Evolutionary conservation across 2,329 filamentous ascomycete species (phyloP), one percentile per base, ranked within the genome.

Genomic region (Thermothelomyces thermophilus): DNA sequence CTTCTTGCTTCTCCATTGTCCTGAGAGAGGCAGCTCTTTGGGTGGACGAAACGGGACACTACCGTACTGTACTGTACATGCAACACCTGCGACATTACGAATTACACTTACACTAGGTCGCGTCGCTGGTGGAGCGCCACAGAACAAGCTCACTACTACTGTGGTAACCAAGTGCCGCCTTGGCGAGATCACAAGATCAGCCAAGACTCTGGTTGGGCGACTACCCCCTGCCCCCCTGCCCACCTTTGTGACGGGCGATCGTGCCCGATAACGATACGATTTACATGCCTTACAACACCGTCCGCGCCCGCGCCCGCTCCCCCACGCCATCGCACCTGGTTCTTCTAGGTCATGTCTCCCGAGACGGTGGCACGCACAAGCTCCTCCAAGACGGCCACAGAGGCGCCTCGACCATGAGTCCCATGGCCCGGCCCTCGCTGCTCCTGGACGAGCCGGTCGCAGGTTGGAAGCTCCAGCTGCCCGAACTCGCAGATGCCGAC

Each of bases 401-500:
- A 44, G 34, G 45, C 36, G 40, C 48, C 40, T 26, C 41, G 41
- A 37, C 43, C 43, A 37, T 42, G 44, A 41, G 55, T 39, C 54
- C 58, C 50, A 59, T 62, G 55, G 53, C 58, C 43, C 52, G 55
- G 30, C 46, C 41, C 28, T 52, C 51, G 28, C 49, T 48, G 43
- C 49, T 49, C 22, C 55, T 56, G 16, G 48, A 50, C 48, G 53
- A 52, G 31, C 40, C 46, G 40, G 50, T 49, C 40, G 45, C 42
- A 34, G 41, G 45, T 44, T 40, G 39, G 35, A 17, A 33, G n/a
- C n/a, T 45, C 51, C 51, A 41, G 17, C 54, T 52, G 10, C 58
- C 68, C 48, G 71, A 74, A 52, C 63, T 73, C 39, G 62, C 61
- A 59, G 68, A 73, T 37, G 59, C 58, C 46, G 64, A 65, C 26